Percentiles rank a stretch among this genome's conserved stretches.
Conservation (phyloP, 2,329 filamentous ascomycete genomes). For the Ophiostoma novo-ulmi region DNA sequence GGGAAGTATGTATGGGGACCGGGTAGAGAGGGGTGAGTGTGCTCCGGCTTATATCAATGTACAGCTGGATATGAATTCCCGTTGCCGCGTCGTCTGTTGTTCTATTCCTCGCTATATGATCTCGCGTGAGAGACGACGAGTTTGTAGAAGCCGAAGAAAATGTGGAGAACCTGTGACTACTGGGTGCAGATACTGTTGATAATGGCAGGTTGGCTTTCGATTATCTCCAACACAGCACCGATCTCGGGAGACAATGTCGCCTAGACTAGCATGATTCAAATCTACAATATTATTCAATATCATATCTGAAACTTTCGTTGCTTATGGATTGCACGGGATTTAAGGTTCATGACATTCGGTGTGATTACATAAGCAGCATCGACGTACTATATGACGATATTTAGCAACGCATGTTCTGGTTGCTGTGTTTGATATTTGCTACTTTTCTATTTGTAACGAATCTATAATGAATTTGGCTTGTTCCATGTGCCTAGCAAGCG, state of each 20-base stretch:
- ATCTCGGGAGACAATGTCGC: no score
- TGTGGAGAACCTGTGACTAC: slow-evolving; percentile 14
- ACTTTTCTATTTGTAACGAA: not conserved
- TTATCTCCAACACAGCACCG: no score
- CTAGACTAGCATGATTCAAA: no score
- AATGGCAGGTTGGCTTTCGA: not conserved
- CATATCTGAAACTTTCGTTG: no score
- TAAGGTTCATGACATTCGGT: no score
- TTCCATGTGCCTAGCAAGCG: slow-evolving; percentile 68
- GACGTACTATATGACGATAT: no score
- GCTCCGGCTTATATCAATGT: not conserved
- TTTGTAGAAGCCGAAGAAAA: slow-evolving; percentile 14
- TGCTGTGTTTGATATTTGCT: not conserved
- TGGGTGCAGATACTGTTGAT: not conserved
- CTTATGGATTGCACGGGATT: no score
- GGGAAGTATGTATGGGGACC: not conserved
- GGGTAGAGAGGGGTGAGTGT: not conserved
- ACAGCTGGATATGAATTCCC: not conserved
- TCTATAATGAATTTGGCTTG: slow-evolving; percentile 28
- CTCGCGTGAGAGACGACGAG: not conserved
- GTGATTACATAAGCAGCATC: no score
- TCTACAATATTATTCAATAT: no score
- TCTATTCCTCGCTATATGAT: not conserved
- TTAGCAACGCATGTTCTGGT: no score
- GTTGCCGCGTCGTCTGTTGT: not conserved